A percentile compares a stretch with the other conserved stretches of the same genome.
Evolutionary conservation across 1,139 yeast species (phyloP).

Genomic region (Hemisphaericaspora lyxosophila): DNA sequence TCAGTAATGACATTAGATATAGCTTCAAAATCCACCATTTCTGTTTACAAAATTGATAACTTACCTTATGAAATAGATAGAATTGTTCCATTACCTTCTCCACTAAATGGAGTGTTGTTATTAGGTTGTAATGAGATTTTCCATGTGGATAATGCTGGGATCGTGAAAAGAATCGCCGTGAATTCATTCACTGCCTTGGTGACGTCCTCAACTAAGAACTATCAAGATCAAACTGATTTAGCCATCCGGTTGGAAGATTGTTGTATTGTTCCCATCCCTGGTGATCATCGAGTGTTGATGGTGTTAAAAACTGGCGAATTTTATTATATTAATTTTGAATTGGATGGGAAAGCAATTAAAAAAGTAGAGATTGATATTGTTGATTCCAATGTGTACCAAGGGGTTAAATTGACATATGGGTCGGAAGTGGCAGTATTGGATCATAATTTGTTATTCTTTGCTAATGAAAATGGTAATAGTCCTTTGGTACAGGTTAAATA

Average conservation of each 20-base stretch:
- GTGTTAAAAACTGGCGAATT: constrained; percentile 53
- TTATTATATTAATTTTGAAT: constrained; percentile 51
- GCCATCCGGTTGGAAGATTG: constrained; percentile 61
- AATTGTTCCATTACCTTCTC: constrained; percentile 61
- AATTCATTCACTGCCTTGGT: constrained; percentile 54
- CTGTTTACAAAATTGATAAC: constrained; percentile 60
- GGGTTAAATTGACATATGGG: constrained; percentile 28
- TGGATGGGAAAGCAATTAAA: constrained; percentile 48
- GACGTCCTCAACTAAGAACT: constrained; percentile 49
- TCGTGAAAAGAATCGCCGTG: constrained; percentile 63
- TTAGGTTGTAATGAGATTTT: constrained; percentile 77
- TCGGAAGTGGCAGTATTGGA: constrained; percentile 37
- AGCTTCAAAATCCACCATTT: constrained; percentile 60
- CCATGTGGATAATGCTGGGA: constrained; percentile 83
- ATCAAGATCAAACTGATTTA: constrained; percentile 53
- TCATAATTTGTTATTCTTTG: constrained; percentile 35
- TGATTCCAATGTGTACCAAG: constrained; percentile 20
- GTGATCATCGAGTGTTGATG: constrained; percentile 53
- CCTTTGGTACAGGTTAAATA: constrained; percentile 35
- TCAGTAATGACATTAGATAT: constrained; percentile 68
- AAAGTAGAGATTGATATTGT: constrained; percentile 32
- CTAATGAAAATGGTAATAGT: constrained; percentile 37
- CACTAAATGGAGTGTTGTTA: constrained; percentile 70
- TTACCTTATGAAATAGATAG: constrained; percentile 76
- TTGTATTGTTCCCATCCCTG: constrained; percentile 44